Evolutionary conservation across 2,329 filamentous ascomycete species (phyloP), one percentile per base, ranked within the genome.

Genomic region (Fusarium bulbicola): DNA sequence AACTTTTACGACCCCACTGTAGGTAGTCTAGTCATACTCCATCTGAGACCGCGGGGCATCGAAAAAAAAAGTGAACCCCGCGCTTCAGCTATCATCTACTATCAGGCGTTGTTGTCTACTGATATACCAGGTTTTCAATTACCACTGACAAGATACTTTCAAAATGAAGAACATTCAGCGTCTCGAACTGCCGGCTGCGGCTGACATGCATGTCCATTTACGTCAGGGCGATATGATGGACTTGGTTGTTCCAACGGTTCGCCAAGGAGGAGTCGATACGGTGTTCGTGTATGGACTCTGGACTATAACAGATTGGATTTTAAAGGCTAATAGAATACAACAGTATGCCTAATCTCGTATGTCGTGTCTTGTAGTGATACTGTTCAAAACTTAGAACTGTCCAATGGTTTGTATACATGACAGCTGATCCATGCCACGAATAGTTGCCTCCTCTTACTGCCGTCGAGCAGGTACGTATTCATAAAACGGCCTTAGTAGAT

Each of bases 161-260:
- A 68, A 34, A 11, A 74, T 74, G 72, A 74, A 73, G 58, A 70
- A 77, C 28, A 63, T 78, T 26, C 73, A 84, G 40, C 75, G 78
- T 39, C 69, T 87, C 47, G 86, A 90, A 83, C 85, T 93, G 76
- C 89, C 90, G 56, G 86, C 91, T 28, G 85, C 90, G 69, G 91
- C 91, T 59, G 91, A 93, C 81, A 89, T 92, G 82, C 90, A 92
- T 76, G 92, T 93, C 76, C 92, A 94, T 81, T 84, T 94, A 74
- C 89, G 92, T 36, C 89, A 93, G 80, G 92, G 88, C 26, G 84
- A 87, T 66, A 88, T 91, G 85, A 90, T 92, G 87, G 84, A 90
- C 66, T 77, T 86, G 39, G 87, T 88, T 28, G 83, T 83, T 49
- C 86, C 86, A 42, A 85, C 84, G 24, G 81, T 88, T 68, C 86